Percentiles rank a stretch among this genome's conserved stretches.
These are phyloP conservation scores for Viridothelium virens DNA, from an alignment of 495 filamentous ascomycete species.

Conservation along the genomic window DNA sequence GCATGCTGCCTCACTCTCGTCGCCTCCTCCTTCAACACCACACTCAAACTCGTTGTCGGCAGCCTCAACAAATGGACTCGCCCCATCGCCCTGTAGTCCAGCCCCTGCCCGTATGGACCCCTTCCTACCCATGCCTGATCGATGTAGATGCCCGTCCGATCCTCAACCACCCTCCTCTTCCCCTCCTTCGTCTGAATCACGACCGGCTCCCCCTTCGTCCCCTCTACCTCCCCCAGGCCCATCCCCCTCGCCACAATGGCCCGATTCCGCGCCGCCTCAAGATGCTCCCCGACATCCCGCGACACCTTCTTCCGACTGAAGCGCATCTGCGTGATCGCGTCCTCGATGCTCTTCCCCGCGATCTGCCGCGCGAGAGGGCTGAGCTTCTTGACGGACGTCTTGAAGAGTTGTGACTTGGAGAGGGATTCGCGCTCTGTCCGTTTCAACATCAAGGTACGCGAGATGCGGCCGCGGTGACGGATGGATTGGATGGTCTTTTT, in stretches of 20 bases:
- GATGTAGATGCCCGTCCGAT: constrained; percentile 74
- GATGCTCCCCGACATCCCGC: constrained; percentile 64
- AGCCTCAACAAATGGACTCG: constrained; percentile 50
- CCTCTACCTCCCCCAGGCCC: constrained; percentile 54
- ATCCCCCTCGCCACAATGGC: constrained; percentile 74
- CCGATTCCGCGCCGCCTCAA: constrained; percentile 66
- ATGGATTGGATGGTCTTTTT: constrained; percentile 72
- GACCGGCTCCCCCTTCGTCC: constrained; percentile 11
- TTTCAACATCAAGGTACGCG: constrained; percentile 52
- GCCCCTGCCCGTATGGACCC: constrained; percentile 48
- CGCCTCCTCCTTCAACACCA: constrained; percentile 86
- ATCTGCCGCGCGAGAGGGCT: constrained; percentile 77
- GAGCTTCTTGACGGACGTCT: constrained; percentile 85
- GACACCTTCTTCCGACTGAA: constrained; percentile 93
- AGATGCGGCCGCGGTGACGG: constrained; percentile 57
- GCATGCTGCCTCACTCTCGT: constrained; percentile 72
- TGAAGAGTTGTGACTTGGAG: constrained; percentile 56
- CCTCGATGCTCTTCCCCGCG: constrained; percentile 79
- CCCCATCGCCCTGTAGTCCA: constrained; percentile 64
- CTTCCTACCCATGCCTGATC: constrained; percentile 86
- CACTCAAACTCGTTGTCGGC: constrained; percentile 63
- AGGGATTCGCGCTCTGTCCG: constrained; percentile 64
- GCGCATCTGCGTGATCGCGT: constrained; percentile 90
- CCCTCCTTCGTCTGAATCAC: constrained; percentile 35
- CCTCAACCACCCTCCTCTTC: constrained; percentile 42